These are phyloP conservation scores for Amphichorda felina DNA, from an alignment of 2,329 filamentous ascomycete genomes.

Conservation along the genomic window DNA sequence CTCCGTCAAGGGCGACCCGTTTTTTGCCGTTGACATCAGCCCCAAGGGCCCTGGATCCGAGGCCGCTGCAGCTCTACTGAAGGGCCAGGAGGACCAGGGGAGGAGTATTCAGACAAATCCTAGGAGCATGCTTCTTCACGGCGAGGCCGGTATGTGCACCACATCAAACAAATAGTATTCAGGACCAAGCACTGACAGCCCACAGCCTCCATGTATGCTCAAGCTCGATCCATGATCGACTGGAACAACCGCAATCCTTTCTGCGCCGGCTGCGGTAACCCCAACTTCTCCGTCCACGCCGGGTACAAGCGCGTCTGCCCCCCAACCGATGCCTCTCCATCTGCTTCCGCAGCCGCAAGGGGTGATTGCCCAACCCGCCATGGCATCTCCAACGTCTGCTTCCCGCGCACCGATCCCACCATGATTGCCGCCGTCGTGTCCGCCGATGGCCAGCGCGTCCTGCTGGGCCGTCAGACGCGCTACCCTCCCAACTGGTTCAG, in stretches of 20 bases:
- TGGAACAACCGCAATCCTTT: slow-evolving; percentile 92
- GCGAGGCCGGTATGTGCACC: slow-evolving; percentile 41
- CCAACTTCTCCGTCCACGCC: slow-evolving; percentile 66
- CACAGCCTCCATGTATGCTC: slow-evolving; percentile 80
- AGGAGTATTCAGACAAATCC: slow-evolving; percentile 56
- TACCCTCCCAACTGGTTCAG: slow-evolving; percentile 83
- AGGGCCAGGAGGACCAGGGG: slow-evolving; percentile 37
- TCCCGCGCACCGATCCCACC: slow-evolving; percentile 86
- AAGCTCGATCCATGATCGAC: slow-evolving; percentile 78
- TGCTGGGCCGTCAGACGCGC: slow-evolving; percentile 75
- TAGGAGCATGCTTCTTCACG: slow-evolving; percentile 45
- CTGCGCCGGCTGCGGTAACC: slow-evolving; percentile 79
- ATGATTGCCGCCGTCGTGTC: slow-evolving; percentile 93
- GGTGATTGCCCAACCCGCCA: slow-evolving; percentile 69
- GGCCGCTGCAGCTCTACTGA: slow-evolving; percentile 39
- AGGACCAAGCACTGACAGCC: background rate
- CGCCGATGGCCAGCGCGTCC: slow-evolving; percentile 60
- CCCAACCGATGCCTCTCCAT: slow-evolving; percentile 45
- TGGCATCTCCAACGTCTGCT: slow-evolving; percentile 80
- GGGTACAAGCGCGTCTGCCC: slow-evolving; percentile 76
- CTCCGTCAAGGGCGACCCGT: slow-evolving; percentile 68
- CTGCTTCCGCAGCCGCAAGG: slow-evolving; percentile 29
- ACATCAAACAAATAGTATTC: background rate
- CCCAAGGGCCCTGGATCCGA: slow-evolving; percentile 53
- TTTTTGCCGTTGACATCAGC: slow-evolving; percentile 84